These are phyloP conservation scores for Fagopyrum homotropicum DNA, from an alignment of 148 eudicot species.

Conservation along the genomic window DNA sequence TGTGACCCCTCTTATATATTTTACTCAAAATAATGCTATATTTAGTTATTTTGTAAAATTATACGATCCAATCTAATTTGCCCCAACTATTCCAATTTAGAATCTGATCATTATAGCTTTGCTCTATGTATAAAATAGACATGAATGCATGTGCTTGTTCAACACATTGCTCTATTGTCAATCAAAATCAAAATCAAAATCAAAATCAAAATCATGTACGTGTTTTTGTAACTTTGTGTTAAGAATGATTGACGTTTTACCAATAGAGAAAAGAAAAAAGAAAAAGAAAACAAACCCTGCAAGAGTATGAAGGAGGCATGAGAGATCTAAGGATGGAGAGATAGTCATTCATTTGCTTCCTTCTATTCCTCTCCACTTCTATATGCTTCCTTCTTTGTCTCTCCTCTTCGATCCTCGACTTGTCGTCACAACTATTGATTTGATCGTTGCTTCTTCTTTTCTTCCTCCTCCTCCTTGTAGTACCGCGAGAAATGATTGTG, in stretches of 20 bases:
- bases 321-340: constrained; percentile 46
- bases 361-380: constrained; percentile 47
- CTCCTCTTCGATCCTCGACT: constrained; percentile 35
- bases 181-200: too few species aligned
- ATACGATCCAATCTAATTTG: too few species aligned
- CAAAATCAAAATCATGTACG: too few species aligned
- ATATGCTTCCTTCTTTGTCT: constrained; percentile 62
- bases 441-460: background rate
- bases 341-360: constrained; percentile 49
- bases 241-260: background rate
- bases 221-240: too few species aligned
- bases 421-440: background rate
- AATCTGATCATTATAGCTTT: too few species aligned
- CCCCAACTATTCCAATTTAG: too few species aligned
- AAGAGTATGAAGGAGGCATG: constrained; percentile 54
- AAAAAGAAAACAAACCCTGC: constrained; percentile 27
- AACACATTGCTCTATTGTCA: too few species aligned
- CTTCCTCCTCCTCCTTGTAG: constrained; percentile 13
- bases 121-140: too few species aligned
- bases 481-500: background rate
- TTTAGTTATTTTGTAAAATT: too few species aligned
- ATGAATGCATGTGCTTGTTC: too few species aligned
- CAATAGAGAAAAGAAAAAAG: background rate
- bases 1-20: too few species aligned
- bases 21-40: too few species aligned